phyloP scores from a whole-genome alignment of 208 protist species.

The Trypanosoma congolense region DNA sequence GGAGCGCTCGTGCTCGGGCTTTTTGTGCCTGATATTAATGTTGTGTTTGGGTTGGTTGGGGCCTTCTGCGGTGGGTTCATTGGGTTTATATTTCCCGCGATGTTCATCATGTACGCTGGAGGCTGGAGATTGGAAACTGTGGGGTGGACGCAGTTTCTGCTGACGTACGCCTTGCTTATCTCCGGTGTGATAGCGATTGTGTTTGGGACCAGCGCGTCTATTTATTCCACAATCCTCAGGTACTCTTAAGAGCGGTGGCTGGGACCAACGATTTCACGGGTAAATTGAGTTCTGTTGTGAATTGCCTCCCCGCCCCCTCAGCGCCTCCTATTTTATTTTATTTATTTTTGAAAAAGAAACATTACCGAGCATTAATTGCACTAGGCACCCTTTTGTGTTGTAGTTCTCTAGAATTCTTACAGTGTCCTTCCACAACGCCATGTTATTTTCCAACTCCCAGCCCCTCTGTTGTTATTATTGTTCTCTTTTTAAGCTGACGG shows the following conservation, averaged over 20 bases:
- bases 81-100: conserved; percentile 60
- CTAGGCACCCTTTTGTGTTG: too few species aligned
- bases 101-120: conserved; percentile 62
- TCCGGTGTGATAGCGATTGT: conserved; percentile 37
- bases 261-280: too few species aligned
- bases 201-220: conserved; percentile 50
- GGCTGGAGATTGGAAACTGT: conserved; percentile 32
- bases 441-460: too few species aligned
- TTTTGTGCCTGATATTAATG: conserved; percentile 62
- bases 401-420: too few species aligned
- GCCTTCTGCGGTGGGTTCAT: conserved; percentile 51
- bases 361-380: too few species aligned
- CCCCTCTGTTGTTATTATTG: too few species aligned
- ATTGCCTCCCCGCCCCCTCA: too few species aligned
- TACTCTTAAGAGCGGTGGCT: not conserved
- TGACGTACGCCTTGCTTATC: conserved; percentile 49
- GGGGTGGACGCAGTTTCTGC: conserved; percentile 31
- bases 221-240: conserved; percentile 20
- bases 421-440: too few species aligned
- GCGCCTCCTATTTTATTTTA: too few species aligned
- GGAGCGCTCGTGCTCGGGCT: conserved; percentile 48
- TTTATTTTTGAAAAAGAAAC: too few species aligned
- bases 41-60: conserved; percentile 68
- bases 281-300: too few species aligned
- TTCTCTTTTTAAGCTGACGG: too few species aligned